Percentiles rank a stretch among this genome's conserved stretches.
These are phyloP conservation scores for Starmerella scarabaei DNA, from an alignment of 805 yeast species.

Conservation along the genomic window DNA sequence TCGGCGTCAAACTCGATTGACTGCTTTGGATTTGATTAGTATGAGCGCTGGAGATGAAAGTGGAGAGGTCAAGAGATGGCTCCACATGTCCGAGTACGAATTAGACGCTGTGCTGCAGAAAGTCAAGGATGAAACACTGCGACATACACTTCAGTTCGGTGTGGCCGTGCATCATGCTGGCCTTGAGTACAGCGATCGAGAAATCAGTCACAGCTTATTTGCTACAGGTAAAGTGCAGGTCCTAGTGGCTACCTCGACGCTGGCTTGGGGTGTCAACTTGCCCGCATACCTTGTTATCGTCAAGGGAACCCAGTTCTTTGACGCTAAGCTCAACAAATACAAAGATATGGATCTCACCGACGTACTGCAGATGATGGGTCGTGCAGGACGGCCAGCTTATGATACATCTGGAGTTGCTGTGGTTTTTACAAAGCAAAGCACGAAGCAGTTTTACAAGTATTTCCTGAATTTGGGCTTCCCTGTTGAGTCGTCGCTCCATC, in stretches of 20 bases:
- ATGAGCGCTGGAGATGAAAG: conserved; percentile 46
- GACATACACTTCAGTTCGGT: conserved; percentile 61
- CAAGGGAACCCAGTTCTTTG: conserved; percentile 61
- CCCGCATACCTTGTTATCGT: conserved; percentile 71
- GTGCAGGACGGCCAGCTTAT: conserved; percentile 73
- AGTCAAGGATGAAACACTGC: conserved; percentile 74
- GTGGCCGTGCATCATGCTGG: conserved; percentile 79
- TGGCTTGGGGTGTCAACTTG: conserved; percentile 78
- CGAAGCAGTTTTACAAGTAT: conserved; percentile 64
- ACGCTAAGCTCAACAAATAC: conserved; percentile 46
- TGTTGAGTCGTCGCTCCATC: conserved; percentile 66
- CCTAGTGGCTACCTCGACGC: conserved; percentile 65
- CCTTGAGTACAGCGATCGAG: conserved; percentile 57
- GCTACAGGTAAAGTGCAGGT: conserved; percentile 60
- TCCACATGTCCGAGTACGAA: conserved; percentile 53
- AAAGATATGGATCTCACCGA: conserved; percentile 74
- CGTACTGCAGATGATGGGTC: conserved; percentile 72
- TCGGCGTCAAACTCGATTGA: conserved; percentile 66
- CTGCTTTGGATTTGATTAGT: conserved; percentile 66
- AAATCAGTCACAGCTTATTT: conserved; percentile 55
- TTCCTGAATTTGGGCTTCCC: conserved; percentile 71
- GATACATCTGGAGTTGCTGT: conserved; percentile 69
- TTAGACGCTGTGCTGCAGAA: conserved; percentile 36
- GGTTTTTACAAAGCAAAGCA: conserved; percentile 62
- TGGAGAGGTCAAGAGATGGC: conserved; percentile 58